phyloP scores from a whole-genome alignment of 164 flowering plant species.

The Saururus chinensis region DNA sequence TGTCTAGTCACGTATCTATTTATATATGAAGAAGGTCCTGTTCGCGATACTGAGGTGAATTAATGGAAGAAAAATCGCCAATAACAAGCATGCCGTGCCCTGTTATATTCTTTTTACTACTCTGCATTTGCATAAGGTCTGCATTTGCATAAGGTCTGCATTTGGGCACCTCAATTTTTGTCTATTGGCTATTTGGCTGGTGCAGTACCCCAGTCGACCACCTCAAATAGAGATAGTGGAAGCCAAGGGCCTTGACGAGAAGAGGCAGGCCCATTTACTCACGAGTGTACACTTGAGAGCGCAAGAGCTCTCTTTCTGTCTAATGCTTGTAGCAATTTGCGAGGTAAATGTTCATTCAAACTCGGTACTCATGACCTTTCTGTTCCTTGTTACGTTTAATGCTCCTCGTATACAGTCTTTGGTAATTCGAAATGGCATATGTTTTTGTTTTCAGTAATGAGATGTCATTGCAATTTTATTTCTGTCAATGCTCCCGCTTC shows the following conservation, averaged over 20 bases:
- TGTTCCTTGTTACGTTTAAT: too few species aligned
- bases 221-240: conserved; percentile 52
- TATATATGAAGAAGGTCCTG: too few species aligned
- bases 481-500: not conserved
- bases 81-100: too few species aligned
- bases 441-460: not conserved
- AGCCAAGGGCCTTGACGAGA: conserved; percentile 79
- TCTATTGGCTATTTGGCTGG: not conserved
- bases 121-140: too few species aligned
- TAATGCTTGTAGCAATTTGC: conserved; percentile 79
- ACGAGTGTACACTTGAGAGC: conserved; percentile 38
- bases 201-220: conserved; percentile 72
- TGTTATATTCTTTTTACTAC: too few species aligned
- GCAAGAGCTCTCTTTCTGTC: conserved; percentile 47
- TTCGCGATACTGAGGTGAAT: too few species aligned
- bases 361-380: too few species aligned
- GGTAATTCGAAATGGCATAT: too few species aligned
- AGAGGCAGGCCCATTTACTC: conserved; percentile 41
- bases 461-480: not conserved
- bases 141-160: too few species aligned
- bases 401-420: not conserved
- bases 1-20: too few species aligned
- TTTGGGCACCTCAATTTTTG: too few species aligned
- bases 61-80: too few species aligned
- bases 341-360: conserved; percentile 77